A percentile compares a stretch with the other conserved stretches of the same genome.
These are phyloP conservation scores for Coemansia sp. DNA, from an alignment of 192 early-diverging fungal species.

Conservation along the genomic window DNA sequence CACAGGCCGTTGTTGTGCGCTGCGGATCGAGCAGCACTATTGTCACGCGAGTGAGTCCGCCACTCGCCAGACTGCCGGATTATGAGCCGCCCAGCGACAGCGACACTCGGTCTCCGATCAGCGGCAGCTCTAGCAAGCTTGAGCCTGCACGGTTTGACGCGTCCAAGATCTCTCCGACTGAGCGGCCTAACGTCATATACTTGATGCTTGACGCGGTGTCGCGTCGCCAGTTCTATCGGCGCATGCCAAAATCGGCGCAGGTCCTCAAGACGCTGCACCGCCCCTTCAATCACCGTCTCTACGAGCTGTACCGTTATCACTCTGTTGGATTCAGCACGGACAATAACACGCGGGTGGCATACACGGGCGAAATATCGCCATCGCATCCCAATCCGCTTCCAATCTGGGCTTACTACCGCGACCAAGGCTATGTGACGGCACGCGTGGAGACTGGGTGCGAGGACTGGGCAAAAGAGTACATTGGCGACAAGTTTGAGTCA, in stretches of 20 bases:
- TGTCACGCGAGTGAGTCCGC: constrained; percentile 40
- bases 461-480: constrained; percentile 58
- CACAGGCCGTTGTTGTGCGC: constrained; percentile 56
- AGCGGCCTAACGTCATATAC: constrained; percentile 56
- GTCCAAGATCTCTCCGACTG: not conserved
- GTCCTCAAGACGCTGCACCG: constrained; percentile 35
- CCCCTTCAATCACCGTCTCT: constrained; percentile 27
- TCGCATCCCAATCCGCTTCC: constrained; percentile 42
- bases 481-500: constrained; percentile 13
- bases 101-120: constrained; percentile 23
- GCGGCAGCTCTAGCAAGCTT: not conserved
- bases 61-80: not conserved
- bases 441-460: constrained; percentile 58
- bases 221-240: constrained; percentile 59
- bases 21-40: constrained; percentile 46
- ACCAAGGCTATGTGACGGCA: constrained; percentile 60
- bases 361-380: constrained; percentile 41
- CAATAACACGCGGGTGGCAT: constrained; percentile 58
- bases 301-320: constrained; percentile 60
- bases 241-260: constrained; percentile 51
- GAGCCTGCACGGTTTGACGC: not conserved
- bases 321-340: constrained; percentile 59
- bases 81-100: constrained; percentile 25
- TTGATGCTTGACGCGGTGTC: constrained; percentile 61
- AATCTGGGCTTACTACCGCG: constrained; percentile 61